A percentile compares a stretch with the other conserved stretches of the same genome.
Conservation (phyloP, 768 basidiomycete species). For the Amanita exitialis region DNA sequence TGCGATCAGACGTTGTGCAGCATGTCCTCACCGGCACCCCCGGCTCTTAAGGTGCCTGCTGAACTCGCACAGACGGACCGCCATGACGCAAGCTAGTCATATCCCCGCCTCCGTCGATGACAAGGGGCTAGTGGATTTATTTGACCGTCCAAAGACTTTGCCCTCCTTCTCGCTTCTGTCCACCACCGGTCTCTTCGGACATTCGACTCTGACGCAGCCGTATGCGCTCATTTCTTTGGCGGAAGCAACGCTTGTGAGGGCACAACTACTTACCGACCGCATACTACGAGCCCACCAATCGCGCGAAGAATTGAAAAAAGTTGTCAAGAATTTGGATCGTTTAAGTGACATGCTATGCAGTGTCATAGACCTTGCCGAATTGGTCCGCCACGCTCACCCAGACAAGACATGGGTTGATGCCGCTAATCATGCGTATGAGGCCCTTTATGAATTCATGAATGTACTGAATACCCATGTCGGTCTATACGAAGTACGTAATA, state of each 20-base stretch:
- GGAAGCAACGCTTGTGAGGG: constrained; percentile 70
- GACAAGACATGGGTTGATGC: constrained; percentile 75
- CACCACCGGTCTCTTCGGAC: constrained; percentile 78
- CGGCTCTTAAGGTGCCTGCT: constrained; percentile 34
- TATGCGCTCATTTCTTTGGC: constrained; percentile 62
- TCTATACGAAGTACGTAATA: constrained; percentile 70
- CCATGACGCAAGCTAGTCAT: constrained; percentile 31
- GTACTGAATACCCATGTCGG: constrained; percentile 90
- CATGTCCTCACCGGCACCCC: constrained; percentile 22
- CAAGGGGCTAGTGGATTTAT: constrained; percentile 53
- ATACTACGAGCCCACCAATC: constrained; percentile 69
- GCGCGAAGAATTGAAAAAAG: constrained; percentile 65
- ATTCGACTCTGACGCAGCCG: constrained; percentile 63
- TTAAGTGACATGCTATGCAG: constrained; percentile 94
- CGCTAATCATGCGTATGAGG: constrained; percentile 83
- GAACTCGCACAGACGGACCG: constrained; percentile 16
- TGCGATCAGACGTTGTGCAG: constrained; percentile 26
- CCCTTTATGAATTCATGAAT: constrained; percentile 95
- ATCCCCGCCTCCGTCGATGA: constrained; percentile 61
- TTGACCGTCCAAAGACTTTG: constrained; percentile 49
- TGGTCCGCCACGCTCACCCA: constrained; percentile 89
- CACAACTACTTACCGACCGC: constrained; percentile 74
- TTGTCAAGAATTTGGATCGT: constrained; percentile 93
- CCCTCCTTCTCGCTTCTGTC: constrained; percentile 31
- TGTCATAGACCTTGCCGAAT: constrained; percentile 93